Percentiles rank a stretch among this genome's conserved stretches.
phyloP scores from a whole-genome alignment of 192 early-diverging fungal species.

The Blastocladiella britannica region DNA sequence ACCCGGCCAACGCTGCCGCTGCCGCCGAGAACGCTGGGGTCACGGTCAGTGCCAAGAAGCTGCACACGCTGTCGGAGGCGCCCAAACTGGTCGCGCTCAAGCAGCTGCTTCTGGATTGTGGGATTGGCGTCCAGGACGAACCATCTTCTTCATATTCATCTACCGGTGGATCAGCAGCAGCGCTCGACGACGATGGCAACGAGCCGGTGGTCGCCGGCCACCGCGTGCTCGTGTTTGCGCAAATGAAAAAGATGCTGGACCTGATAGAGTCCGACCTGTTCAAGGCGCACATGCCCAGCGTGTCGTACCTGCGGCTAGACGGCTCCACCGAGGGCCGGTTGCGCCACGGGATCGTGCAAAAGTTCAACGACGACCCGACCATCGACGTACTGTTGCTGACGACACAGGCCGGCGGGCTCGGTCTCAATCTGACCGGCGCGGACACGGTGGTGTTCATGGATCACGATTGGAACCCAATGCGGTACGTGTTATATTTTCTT shows the following conservation, averaged over 20 bases:
- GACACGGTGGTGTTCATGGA: conserved; percentile 98
- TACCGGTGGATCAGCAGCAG: conserved; percentile 4
- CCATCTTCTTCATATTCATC: no score
- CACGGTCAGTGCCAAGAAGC: conserved; percentile 13
- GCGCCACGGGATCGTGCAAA: conserved; percentile 76
- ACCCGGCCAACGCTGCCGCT: no score
- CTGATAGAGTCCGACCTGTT: conserved; percentile 80
- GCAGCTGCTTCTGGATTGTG: conserved; percentile 80
- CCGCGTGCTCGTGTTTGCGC: conserved; percentile 90
- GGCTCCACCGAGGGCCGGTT: conserved; percentile 60
- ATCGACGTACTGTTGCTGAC: conserved; percentile 89
- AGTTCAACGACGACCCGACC: conserved; percentile 88
- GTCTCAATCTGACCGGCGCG: conserved; percentile 94
- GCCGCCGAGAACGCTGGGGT: no score
- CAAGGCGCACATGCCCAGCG: conserved; percentile 54
- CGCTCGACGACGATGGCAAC: conserved; percentile 17
- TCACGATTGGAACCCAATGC: conserved; percentile 98
- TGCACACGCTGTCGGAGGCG: conserved; percentile 53
- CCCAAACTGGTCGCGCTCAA: conserved; percentile 79
- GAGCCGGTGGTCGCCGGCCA: conserved; percentile 54
- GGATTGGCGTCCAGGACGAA: conserved; percentile 56
- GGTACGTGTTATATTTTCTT: no score
- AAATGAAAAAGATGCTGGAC: conserved; percentile 87
- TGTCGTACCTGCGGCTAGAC: conserved; percentile 86
- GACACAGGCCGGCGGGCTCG: conserved; percentile 90